phyloP scores from a whole-genome alignment of 2,329 filamentous ascomycete species.

The Sclerotinia nivalis region DNA sequence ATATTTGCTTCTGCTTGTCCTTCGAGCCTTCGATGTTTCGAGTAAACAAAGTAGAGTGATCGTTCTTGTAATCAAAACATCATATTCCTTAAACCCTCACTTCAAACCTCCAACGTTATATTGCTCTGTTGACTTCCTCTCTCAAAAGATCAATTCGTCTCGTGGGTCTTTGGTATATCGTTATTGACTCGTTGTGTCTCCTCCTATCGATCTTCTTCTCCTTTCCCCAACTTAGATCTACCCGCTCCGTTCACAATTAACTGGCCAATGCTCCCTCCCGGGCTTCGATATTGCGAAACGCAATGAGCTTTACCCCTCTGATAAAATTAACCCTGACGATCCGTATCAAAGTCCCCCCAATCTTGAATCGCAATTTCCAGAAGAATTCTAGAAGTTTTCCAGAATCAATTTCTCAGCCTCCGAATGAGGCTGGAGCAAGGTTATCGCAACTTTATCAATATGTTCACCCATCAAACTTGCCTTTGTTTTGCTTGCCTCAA shows the following conservation, averaged over 20 bases:
- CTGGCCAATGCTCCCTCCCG: slow-evolving; percentile 16
- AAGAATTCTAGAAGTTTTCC: not conserved
- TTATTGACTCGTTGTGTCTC: not conserved
- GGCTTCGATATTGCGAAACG: slow-evolving; percentile 2
- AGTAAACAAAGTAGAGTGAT: slow-evolving; percentile 5
- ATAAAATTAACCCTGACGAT: slow-evolving; percentile 1
- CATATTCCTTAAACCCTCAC: not conserved
- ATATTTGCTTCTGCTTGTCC: not conserved
- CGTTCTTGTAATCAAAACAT: slow-evolving; percentile 10
- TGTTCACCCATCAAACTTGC: slow-evolving; percentile 4
- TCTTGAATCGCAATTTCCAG: slow-evolving; percentile 7
- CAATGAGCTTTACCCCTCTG: slow-evolving; percentile 11
- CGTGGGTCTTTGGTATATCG: not conserved
- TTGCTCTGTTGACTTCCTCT: not conserved
- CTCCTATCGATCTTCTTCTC: slow-evolving; percentile 17
- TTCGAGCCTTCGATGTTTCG: slow-evolving; percentile 5
- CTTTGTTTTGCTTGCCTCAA: not conserved
- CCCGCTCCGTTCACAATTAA: slow-evolving; percentile 9
- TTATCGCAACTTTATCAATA: slow-evolving; percentile 16
- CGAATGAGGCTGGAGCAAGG: slow-evolving; percentile 14
- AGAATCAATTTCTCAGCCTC: slow-evolving; percentile 16
- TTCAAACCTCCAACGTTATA: not conserved
- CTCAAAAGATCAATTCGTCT: not conserved
- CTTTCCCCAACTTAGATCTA: slow-evolving; percentile 11
- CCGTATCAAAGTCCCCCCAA: not conserved